These are phyloP conservation scores for Arbutus unedo DNA, from an alignment of 148 eudicot species.

Conservation along the genomic window DNA sequence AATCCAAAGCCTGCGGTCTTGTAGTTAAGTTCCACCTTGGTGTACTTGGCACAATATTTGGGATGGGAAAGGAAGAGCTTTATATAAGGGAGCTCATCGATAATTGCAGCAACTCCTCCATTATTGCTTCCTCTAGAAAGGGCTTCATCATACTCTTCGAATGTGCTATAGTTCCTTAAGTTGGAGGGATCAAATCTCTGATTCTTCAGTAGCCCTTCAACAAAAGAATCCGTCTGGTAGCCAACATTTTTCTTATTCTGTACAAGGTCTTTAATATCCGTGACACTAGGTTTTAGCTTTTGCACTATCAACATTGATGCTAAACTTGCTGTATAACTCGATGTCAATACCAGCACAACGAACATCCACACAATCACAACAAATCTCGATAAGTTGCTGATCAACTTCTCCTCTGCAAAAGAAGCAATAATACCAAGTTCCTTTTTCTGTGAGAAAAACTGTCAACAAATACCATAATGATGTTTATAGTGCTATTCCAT, in stretches of 20 bases:
- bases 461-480: background rate
- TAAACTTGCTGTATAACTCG: slow-evolving; percentile 64
- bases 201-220: slow-evolving; percentile 20
- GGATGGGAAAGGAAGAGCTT: slow-evolving; percentile 19
- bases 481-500: background rate
- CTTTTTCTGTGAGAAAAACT: background rate
- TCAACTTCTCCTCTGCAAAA: slow-evolving; percentile 43
- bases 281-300: slow-evolving; percentile 45
- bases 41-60: slow-evolving; percentile 29
- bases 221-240: slow-evolving; percentile 39
- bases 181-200: slow-evolving; percentile 19
- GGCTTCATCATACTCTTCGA: slow-evolving; percentile 32
- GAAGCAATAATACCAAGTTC: background rate
- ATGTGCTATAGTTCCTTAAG: slow-evolving; percentile 24
- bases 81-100: slow-evolving; percentile 38
- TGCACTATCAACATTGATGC: slow-evolving; percentile 54
- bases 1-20: slow-evolving; percentile 40
- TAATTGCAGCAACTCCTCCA: slow-evolving; percentile 35
- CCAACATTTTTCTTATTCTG: slow-evolving; percentile 38
- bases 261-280: slow-evolving; percentile 36
- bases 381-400: slow-evolving; percentile 52
- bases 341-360: slow-evolving; percentile 51
- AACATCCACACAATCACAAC: slow-evolving; percentile 68
- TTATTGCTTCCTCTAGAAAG: slow-evolving; percentile 34
- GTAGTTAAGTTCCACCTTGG: slow-evolving; percentile 25